phyloP scores from a whole-genome alignment of 2,329 filamentous ascomycete genomes.

The Microdochium nivale region DNA sequence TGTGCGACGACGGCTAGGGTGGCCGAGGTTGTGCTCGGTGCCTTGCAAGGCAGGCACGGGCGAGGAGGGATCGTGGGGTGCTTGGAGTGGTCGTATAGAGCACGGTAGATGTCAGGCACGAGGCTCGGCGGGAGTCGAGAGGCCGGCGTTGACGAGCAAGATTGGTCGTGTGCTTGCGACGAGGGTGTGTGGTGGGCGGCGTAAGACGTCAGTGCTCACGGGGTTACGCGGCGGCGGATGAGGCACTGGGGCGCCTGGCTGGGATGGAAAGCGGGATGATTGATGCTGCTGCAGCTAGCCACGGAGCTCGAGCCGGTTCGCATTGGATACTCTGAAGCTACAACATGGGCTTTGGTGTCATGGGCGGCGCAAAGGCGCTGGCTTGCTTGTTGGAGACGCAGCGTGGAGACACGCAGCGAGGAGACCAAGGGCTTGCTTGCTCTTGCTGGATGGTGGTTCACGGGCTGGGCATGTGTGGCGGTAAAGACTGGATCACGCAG shows the following conservation, averaged over 20 bases:
- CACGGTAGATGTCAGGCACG: neutral
- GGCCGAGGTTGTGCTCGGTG: neutral
- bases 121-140: neutral
- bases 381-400: slow-evolving; percentile 1
- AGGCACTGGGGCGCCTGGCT: slow-evolving; percentile 25
- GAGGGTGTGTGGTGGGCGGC: slow-evolving; percentile 10
- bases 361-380: slow-evolving; percentile 9
- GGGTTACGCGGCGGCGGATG: slow-evolving; percentile 26
- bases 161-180: neutral
- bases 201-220: slow-evolving; percentile 12
- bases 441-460: slow-evolving; percentile 4
- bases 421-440: neutral
- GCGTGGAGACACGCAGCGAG: slow-evolving; percentile 16
- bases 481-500: neutral
- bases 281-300: slow-evolving; percentile 26
- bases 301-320: slow-evolving; percentile 24
- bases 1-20: neutral
- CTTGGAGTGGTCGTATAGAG: neutral
- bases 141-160: neutral
- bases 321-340: slow-evolving; percentile 16
- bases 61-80: neutral
- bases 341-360: neutral
- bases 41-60: neutral
- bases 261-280: slow-evolving; percentile 25
- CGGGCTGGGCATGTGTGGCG: neutral